Base-by-base conservation (phyloP, 2,329 filamentous ascomycete genomes). In the Neonectria ditissima region DNA sequence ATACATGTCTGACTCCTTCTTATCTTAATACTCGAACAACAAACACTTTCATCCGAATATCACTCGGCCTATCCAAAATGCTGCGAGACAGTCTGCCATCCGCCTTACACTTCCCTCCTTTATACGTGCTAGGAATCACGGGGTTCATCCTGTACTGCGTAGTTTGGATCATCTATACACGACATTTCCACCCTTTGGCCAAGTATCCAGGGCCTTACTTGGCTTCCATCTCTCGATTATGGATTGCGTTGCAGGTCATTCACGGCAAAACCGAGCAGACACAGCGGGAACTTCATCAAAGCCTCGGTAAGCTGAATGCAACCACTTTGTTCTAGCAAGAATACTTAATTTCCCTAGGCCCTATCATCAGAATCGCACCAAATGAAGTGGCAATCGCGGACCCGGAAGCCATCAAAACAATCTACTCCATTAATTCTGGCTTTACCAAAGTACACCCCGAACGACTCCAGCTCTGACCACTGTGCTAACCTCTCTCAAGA, bases 141-240 rank as follows among this genome's bases (percentile, higher is more conserved):
- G 26, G 45, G 4, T 13, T 32, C 45, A 5, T 48, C 8, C 5
- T 26, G 20, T 60, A 60, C 20, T 60, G 57, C 50, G 28, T 34
- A 3, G 20, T 20, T n/a, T 60, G 57, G 57, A 37, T 60, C 18
- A 32, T 60, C 16, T 60, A 60, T 32, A 18, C 57, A 9, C 41
- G 51, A 18, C 20, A 16, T 5, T 60, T 60, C 24, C 57, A 60
- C 24, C 57, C 51, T 10, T n/a, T 60, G 3, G 44, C 39, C 22
- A 55, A 50, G 11, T 47, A 55, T 28, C 43, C 58, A 20, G 58
- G 58, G 4, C 58, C 58, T 2, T 55, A 55, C n/a, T 20, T 60
- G 9, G 58, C 58, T 3, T 60, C 58, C 7, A 37, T 60, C 18
- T 47, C 41, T 14, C 52, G 58, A 14, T 28, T 28, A 26, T 60